Conservation (phyloP, 2,329 filamentous ascomycete species). For the Dactylellina haptotyla region DNA sequence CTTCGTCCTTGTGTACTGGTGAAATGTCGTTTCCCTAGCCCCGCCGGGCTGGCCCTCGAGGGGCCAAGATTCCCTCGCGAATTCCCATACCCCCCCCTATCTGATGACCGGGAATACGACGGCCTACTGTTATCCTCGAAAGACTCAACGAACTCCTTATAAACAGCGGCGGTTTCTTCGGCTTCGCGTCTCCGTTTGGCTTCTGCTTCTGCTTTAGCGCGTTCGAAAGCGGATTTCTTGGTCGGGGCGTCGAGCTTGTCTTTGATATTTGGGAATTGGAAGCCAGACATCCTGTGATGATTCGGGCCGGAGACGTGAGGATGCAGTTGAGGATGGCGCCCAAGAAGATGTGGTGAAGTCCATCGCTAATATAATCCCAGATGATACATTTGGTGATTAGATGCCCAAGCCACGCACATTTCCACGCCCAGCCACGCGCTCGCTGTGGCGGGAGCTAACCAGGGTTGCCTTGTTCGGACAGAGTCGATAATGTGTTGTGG, state of each 20-base stretch:
- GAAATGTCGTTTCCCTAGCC: constrained; percentile 49
- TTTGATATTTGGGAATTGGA: constrained; percentile 75
- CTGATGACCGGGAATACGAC: constrained; percentile 53
- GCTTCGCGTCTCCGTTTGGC: constrained; percentile 85
- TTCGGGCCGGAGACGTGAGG: constrained; percentile 5
- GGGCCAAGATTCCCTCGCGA: constrained; percentile 42
- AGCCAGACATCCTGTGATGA: constrained; percentile 40
- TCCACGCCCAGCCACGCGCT: constrained; percentile 35
- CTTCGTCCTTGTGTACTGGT: constrained; percentile 30
- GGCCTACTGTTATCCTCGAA: constrained; percentile 62
- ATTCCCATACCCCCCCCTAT: constrained; percentile 59
- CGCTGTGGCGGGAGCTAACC: constrained; percentile 27
- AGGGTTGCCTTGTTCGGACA: too few relatives aligned
- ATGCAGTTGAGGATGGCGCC: background rate
- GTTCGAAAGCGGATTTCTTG: constrained; percentile 88
- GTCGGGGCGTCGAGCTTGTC: constrained; percentile 81
- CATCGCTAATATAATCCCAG: constrained; percentile 24
- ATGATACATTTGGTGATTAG: constrained; percentile 1
- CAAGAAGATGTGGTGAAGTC: background rate
- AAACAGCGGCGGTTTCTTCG: constrained; percentile 85
- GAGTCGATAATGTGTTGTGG: constrained; percentile 27
- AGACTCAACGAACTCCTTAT: constrained; percentile 85
- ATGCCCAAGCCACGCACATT: constrained; percentile 23
- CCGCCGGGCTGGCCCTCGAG: constrained; percentile 52
- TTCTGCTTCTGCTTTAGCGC: constrained; percentile 87